phyloP scores from a whole-genome alignment of 2,329 filamentous ascomycete species.

The Blastomyces gilchristii region DNA sequence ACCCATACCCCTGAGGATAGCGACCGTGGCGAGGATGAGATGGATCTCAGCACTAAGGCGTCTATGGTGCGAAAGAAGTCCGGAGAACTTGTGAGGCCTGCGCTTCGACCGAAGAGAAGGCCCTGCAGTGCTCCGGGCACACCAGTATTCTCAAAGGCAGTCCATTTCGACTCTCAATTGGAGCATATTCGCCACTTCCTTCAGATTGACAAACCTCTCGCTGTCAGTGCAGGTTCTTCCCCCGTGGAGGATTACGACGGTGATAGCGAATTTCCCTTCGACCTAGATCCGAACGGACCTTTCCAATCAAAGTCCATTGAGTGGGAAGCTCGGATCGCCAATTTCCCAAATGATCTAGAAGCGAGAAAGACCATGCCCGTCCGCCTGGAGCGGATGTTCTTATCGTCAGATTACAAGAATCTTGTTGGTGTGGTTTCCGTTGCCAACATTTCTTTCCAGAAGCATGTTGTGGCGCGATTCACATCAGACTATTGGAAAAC shows the following conservation, averaged over 20 bases:
- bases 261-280: constrained; percentile 83
- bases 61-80: constrained; percentile 97
- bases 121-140: constrained; percentile 97
- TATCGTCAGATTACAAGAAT: constrained; percentile 79
- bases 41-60: constrained; percentile 57
- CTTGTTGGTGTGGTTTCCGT: constrained; percentile 76
- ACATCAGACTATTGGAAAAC: constrained; percentile 99
- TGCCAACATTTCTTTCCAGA: constrained; percentile 81
- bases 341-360: constrained; percentile 63
- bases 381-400: constrained; percentile 74
- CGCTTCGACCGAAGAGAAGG: constrained; percentile 66
- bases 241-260: constrained; percentile 81
- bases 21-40: constrained; percentile 49
- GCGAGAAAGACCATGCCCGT: constrained; percentile 56
- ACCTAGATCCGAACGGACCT: constrained; percentile 38
- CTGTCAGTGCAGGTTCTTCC: constrained; percentile 88
- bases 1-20: constrained; percentile 31
- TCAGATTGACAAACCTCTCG: constrained; percentile 86
- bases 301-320: constrained; percentile 47
- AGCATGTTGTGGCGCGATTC: constrained; percentile 81
- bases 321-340: constrained; percentile 78
- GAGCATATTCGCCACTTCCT: constrained; percentile 95
- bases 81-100: constrained; percentile 87
- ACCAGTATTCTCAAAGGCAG: constrained; percentile 87
- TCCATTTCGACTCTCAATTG: constrained; percentile 96